These are phyloP conservation scores for Brachypodium distachyon DNA, from an alignment of 202 grass and related monocot genomes.

Conservation along the genomic window DNA sequence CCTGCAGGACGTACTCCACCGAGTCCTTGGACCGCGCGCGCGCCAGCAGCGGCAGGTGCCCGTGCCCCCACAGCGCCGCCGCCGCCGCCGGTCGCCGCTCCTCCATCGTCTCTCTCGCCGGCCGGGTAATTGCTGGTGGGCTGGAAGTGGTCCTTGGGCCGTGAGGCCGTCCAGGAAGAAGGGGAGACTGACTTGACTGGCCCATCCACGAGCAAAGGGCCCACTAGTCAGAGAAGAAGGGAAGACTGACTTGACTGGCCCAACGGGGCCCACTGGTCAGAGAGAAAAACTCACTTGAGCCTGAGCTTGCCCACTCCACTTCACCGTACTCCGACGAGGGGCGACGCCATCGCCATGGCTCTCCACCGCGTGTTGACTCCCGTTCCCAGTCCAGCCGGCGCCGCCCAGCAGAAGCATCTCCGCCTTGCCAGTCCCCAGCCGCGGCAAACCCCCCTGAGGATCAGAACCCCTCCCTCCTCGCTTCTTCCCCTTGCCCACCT, in stretches of 20 bases:
- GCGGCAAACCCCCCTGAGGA: background rate
- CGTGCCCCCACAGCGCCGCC: conserved; percentile 50
- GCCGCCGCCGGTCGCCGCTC: background rate
- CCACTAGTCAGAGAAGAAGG: too few relatives aligned
- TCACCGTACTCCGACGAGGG: background rate
- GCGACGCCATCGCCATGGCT: conserved; percentile 19
- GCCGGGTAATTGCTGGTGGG: too few relatives aligned
- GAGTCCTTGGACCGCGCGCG: conserved; percentile 79
- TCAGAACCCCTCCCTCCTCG: background rate
- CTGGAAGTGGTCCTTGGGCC: too few relatives aligned
- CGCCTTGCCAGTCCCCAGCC: background rate
- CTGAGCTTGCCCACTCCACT: background rate
- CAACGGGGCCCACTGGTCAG: too few relatives aligned
- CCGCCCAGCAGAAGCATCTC: background rate
- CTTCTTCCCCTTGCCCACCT: background rate
- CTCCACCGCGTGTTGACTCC: conserved; percentile 18
- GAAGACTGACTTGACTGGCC: too few relatives aligned
- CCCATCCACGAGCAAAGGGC: too few relatives aligned
- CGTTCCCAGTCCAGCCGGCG: background rate
- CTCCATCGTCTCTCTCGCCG: conserved; percentile 26
- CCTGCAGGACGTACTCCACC: conserved; percentile 87
- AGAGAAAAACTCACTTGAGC: too few relatives aligned
- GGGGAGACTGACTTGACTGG: too few relatives aligned
- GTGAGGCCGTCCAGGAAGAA: too few relatives aligned
- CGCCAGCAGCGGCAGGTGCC: conserved; percentile 58